Base-by-base conservation (phyloP, 1,139 yeast genomes). In the Pichia sp. region DNA sequence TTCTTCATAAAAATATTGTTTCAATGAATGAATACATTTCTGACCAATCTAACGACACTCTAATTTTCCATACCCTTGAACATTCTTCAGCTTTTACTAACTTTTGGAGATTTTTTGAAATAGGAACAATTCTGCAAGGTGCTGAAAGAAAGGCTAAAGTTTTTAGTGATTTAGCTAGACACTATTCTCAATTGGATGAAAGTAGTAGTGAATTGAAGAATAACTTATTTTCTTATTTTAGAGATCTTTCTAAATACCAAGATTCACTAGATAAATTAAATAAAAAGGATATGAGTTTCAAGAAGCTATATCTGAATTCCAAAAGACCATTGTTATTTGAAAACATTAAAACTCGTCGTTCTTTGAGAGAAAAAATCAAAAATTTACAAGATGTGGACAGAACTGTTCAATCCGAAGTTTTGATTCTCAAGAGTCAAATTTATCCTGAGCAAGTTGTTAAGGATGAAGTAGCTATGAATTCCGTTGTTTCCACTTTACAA, bases 91-190 rank as follows among this genome's bases (percentile, higher is more conserved):
- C 47, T 5, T 50, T 48, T 38, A 55, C 61, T 5, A 55, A 60
- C 13, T 62, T 61, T 14, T 71, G 76, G 76, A 66, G 71, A 50
- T 45, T 71, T 13, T 44, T 56, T 27, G 75, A 72, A 47, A 56
- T 56, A 9, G 36, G 39, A 1, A 53, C 52, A 3, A 40, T 69
- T 10, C 37, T 43, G 4, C 46, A 50, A 3, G 52, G 60, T 7
- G 33, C 63, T 1, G 35, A 45, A 2, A 41, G 32, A 25, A 31
- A 42, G 18, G 25, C 35, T 5, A 36, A 26, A 6, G 11, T 38
- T 29, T 24, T 28, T 11, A 14, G n/a, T 8, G 42, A 37, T 19
- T 19, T 45, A 24, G 9, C 13, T 8, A 21, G 14, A 9, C 31
- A 39, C 18, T 41, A 37, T 22, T 13, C 13, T 3, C 19, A 37